phyloP scores from a whole-genome alignment of 768 basidiomycete species.

The Xerocomus brunneocitrinus region DNA sequence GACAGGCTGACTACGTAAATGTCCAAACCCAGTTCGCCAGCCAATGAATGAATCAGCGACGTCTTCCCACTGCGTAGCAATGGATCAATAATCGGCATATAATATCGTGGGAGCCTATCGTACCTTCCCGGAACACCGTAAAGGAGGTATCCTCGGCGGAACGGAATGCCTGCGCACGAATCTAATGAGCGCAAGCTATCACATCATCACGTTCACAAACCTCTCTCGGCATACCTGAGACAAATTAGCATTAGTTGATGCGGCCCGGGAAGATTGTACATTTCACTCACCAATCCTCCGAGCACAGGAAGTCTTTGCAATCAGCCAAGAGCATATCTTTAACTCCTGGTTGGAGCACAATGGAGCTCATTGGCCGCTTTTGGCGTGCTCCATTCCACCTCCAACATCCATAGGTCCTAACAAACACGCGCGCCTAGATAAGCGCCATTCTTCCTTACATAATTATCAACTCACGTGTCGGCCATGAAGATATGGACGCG shows the following conservation, averaged over 20 bases:
- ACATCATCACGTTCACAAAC: constrained; percentile 38
- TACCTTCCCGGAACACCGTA: constrained; percentile 86
- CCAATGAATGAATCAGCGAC: constrained; percentile 79
- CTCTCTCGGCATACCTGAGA: constrained; percentile 84
- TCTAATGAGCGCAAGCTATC: constrained; percentile 18
- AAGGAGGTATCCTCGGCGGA: constrained; percentile 79
- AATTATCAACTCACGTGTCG: constrained; percentile 62
- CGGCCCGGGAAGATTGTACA: constrained; percentile 14
- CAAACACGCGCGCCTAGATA: constrained; percentile 2
- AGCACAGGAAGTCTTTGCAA: constrained; percentile 79
- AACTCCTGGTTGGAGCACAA: constrained; percentile 83
- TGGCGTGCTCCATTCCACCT: constrained; percentile 85
- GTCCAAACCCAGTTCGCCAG: constrained; percentile 81
- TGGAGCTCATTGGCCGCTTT: constrained; percentile 90
- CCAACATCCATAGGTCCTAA: constrained; percentile 72
- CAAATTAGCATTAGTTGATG: constrained; percentile 16
- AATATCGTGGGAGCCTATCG: constrained; percentile 4
- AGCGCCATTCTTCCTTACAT: constrained; percentile 4
- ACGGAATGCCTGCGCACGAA: constrained; percentile 64
- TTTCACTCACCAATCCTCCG: constrained; percentile 75
- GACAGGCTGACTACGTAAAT: constrained; percentile 90
- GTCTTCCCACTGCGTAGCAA: constrained; percentile 64
- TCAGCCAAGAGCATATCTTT: constrained; percentile 88
- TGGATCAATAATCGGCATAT: constrained; percentile 12
- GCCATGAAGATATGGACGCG: constrained; percentile 87